Base-by-base conservation (phyloP, 2,329 filamentous ascomycete genomes). In the Ophiostoma piceae region DNA sequence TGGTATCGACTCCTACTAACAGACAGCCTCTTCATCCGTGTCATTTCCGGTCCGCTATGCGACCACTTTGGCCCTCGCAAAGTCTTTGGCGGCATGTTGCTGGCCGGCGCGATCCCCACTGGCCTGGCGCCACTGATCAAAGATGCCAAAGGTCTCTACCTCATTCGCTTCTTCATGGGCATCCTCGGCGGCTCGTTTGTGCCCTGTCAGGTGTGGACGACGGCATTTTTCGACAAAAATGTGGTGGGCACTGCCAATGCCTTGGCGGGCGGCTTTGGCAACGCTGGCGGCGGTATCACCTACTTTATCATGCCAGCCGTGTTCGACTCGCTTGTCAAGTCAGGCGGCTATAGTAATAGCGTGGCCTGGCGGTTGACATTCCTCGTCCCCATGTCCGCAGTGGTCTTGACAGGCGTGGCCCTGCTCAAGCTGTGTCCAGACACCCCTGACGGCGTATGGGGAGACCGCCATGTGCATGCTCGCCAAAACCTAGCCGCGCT, bases 291-390 rank as follows among this genome's bases (percentile, higher is more conserved):
- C 73, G 94, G 94, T 70, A 90, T 96, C 74, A 96, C 93, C 1
- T 96, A 96, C 81, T 96, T 96, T 78, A 86, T 94, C 75, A 96
- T 97, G 92, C 93, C 94, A 1, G 92, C 92, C 5, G 88, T 97
- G 70, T 95, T 90, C 79, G 90, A 96, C 60, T 57, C 69, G 4
- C 37, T 68, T 22, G 11, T 57, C 16, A 37, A 57, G 8, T 43
- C 22, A 22, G 41, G 29, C 2, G 66, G 69, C 9, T 41, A 66
- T 26, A 35, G n/a, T 29, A 16, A 54, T 1, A 19, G 57, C 22
- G 32, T 43, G 6, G 69, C 69, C 0, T 70, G 69, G 69, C 69
- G 69, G n/a, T n/a, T 70, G 37, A 29, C 69, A 2, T 70, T 70
- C 26, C 41, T 70, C 1, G 69, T 70, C 6, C 69, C 69, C 4